These are phyloP conservation scores for Pichia inconspicua DNA, from an alignment of 1,139 yeast species.

Conservation along the genomic window DNA sequence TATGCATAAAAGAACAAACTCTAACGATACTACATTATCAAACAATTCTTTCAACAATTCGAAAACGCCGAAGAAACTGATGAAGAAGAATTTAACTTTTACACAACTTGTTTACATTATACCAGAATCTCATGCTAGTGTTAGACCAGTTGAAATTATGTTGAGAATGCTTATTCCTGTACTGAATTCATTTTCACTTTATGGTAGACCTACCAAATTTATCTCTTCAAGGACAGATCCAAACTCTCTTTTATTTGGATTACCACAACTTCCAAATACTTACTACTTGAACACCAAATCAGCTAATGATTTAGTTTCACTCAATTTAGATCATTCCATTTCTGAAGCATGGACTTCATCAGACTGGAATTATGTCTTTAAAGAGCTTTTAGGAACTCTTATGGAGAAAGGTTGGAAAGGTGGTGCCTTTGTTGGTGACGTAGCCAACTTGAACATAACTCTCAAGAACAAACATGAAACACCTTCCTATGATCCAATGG, in stretches of 20 bases:
- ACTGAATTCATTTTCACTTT: conserved; percentile 45
- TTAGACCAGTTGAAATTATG: conserved; percentile 50
- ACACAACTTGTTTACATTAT: conserved; percentile 38
- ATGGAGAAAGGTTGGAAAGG: conserved; percentile 29
- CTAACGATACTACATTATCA: conserved; percentile 24
- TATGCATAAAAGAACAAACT: conserved; percentile 21
- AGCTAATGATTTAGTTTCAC: conserved; percentile 31
- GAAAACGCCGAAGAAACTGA: conserved; percentile 16
- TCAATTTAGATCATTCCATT: conserved; percentile 29
- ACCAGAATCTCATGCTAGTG: conserved; percentile 51
- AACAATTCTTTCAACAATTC: conserved; percentile 21
- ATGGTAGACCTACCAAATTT: conserved; percentile 48
- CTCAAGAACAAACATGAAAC: conserved; percentile 16
- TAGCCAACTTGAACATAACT: conserved; percentile 19
- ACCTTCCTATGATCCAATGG: conserved; percentile 20
- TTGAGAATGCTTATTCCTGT: conserved; percentile 45
- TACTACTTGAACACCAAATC: conserved; percentile 40
- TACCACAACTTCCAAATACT: conserved; percentile 50
- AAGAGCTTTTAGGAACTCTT: conserved; percentile 27
- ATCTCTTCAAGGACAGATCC: conserved; percentile 39
- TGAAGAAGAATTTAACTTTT: conserved; percentile 30
- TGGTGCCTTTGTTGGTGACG: conserved; percentile 25
- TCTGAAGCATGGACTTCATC: conserved; percentile 33
- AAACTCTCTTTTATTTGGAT: conserved; percentile 44
- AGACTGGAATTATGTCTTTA: conserved; percentile 38